Evolutionary conservation across 495 filamentous ascomycete genomes (phyloP), one percentile per base, ranked within the genome.

Genomic region (Neurospora tetrasperma): DNA sequence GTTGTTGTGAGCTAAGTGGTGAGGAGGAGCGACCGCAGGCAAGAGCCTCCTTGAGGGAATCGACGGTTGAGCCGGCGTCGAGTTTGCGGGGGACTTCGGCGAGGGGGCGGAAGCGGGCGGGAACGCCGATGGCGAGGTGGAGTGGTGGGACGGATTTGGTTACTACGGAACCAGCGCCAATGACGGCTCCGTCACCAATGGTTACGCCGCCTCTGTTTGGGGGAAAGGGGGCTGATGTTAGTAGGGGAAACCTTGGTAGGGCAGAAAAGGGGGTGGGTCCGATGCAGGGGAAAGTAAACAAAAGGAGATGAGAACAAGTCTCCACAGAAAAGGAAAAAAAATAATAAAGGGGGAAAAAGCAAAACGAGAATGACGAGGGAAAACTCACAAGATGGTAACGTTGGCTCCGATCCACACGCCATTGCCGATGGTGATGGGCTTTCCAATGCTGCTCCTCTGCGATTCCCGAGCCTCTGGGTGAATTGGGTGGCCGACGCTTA

Each of bases 361-460:
- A 48, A 59, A 42, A 1, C 43, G 27, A 35, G 14, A 18, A 62
- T 27, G 14, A 38, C 0, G 6, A 39, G 5, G 5, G 20, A 40
- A 7, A 70, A 77, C 80, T 78, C 31, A 80, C 80, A 82, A 48
- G 31, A 82, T 76, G 18, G 79, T 82, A 43, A 76, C 83, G 75
- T 92, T 92, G 20, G 91, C 91, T 23, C 94, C 95, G 31, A 85
- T 77, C 76, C 76, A 82, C 11, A 81, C 80, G 31, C 79, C 73
- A 14, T 81, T 54, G 10, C 80, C 80, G 27, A 83, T 80, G 5
- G 73, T 78, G 20, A 83, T 76, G 6, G 78, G 76, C 46, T 78
- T 78, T 14, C 80, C 80, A 35, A 81, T 77, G 54, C 80, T 79
- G 40, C 71, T 71, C n/a, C 75, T 74, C 42, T 77, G 73, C 4